These are phyloP conservation scores for Plasmodium sp. DNA, from an alignment of 169 alveolate species.

Conservation along the genomic window DNA sequence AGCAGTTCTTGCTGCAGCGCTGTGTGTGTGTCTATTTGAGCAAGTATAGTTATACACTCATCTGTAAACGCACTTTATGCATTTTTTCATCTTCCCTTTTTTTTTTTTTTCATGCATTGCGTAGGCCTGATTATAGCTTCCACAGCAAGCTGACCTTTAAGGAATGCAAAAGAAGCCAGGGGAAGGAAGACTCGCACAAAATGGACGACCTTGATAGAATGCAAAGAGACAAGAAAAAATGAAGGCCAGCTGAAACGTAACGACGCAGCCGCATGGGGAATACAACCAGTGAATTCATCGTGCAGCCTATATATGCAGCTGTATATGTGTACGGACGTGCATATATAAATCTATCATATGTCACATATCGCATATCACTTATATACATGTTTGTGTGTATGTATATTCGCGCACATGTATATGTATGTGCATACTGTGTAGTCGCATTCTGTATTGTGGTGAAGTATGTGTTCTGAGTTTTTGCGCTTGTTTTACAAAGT, in stretches of 20 bases:
- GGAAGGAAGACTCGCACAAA: conserved; percentile 43
- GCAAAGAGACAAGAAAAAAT: conserved; percentile 28
- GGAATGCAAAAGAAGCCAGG: conserved; percentile 33
- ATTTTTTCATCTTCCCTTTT: not conserved
- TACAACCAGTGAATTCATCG: not conserved
- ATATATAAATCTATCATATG: not conserved
- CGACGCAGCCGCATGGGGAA: not conserved
- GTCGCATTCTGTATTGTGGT: not conserved
- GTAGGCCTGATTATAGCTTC: conserved; percentile 57
- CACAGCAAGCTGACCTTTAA: not conserved
- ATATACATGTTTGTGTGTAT: not conserved
- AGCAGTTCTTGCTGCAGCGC: not conserved
- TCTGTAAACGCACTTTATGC: not conserved
- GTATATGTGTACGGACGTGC: not conserved
- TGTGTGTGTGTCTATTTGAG: not conserved
- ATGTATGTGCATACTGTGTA: conserved; percentile 6
- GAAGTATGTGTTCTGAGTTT: conserved; percentile 19
- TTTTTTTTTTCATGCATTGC: not conserved
- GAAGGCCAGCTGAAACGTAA: not conserved
- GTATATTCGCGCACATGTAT: not conserved
- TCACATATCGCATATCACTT: not conserved
- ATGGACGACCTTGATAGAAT: conserved; percentile 13
- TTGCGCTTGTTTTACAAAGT: conserved; percentile 9
- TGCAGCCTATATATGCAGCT: not conserved
- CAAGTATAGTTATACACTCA: not conserved